Percentiles rank a stretch among this genome's conserved stretches.
phyloP scores from a whole-genome alignment of 192 early-diverging fungal genomes.

The Backusella australiensis region DNA sequence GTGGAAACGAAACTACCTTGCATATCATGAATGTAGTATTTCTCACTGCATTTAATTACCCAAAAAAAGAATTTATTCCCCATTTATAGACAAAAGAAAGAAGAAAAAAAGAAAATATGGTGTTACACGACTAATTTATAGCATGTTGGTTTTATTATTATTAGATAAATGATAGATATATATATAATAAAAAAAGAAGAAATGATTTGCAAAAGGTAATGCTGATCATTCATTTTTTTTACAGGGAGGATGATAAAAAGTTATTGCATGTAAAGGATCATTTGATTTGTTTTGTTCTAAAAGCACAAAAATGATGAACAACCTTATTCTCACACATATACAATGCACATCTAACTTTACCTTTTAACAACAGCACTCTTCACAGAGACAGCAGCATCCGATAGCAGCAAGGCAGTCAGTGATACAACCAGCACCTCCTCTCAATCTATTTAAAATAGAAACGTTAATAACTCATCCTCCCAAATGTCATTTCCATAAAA shows the following conservation, averaged over 20 bases:
- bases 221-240: not conserved
- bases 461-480: not conserved
- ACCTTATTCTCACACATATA: not conserved
- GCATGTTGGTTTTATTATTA: not conserved
- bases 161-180: not conserved
- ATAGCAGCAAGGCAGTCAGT: constrained; percentile 10
- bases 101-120: not conserved
- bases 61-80: not conserved
- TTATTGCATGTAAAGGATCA: not conserved
- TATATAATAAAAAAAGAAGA: not conserved
- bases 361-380: constrained; percentile 10
- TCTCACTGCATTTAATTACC: not conserved
- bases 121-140: not conserved
- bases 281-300: not conserved
- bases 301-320: not conserved
- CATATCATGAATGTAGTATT: not conserved
- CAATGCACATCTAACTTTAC: not conserved
- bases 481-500: not conserved
- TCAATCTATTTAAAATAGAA: not conserved
- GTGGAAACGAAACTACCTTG: not conserved
- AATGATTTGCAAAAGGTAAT: not conserved
- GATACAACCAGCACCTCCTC: constrained; percentile 12
- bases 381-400: constrained; percentile 10
- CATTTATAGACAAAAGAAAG: not conserved
- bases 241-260: not conserved